A percentile compares a stretch with the other conserved stretches of the same genome.
Evolutionary conservation across 139 green algal species (phyloP).

Genomic region (Gonium pectorale): DNA sequence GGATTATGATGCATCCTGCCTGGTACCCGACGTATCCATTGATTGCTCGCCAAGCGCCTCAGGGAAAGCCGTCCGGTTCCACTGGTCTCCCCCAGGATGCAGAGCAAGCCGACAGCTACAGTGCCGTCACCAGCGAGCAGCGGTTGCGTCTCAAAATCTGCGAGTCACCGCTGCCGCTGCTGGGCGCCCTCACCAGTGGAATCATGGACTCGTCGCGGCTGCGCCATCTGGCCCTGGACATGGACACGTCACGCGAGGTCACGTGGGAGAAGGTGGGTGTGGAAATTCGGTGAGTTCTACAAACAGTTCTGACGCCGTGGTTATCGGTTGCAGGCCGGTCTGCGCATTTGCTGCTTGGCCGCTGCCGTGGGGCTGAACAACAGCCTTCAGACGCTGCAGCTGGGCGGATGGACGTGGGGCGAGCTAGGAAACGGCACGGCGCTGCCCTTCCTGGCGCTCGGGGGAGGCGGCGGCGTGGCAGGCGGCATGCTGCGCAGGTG

Average conservation of each 20-base stretch:
- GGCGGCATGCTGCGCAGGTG: constrained; percentile 29
- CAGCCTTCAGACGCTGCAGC: constrained; percentile 47
- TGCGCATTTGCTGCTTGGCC: constrained; percentile 43
- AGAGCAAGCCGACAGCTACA: constrained; percentile 1
- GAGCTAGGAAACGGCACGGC: constrained; percentile 48
- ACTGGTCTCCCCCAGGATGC: background rate
- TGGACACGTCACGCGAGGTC: constrained; percentile 45
- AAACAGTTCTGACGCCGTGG: background rate
- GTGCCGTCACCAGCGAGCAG: constrained; percentile 32
- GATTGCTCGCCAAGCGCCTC: too few species aligned
- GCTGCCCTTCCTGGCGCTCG: constrained; percentile 51
- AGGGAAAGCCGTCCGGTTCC: too few species aligned
- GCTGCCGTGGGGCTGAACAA: constrained; percentile 49
- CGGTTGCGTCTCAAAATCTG: constrained; percentile 42
- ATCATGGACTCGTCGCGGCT: constrained; percentile 44
- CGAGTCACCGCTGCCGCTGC: constrained; percentile 43
- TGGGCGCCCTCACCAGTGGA: constrained; percentile 23
- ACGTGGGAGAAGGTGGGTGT: constrained; percentile 52
- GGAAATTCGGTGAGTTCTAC: too few species aligned
- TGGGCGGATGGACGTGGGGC: constrained; percentile 53
- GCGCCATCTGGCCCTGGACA: constrained; percentile 45
- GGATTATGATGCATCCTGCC: too few species aligned
- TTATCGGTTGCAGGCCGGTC: constrained; percentile 4
- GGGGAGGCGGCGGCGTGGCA: background rate
- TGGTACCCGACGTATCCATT: too few species aligned